Evolutionary conservation across 2,329 filamentous ascomycete species (phyloP), one percentile per base, ranked within the genome.

Genomic region (Alternaria novae-zelandiae): DNA sequence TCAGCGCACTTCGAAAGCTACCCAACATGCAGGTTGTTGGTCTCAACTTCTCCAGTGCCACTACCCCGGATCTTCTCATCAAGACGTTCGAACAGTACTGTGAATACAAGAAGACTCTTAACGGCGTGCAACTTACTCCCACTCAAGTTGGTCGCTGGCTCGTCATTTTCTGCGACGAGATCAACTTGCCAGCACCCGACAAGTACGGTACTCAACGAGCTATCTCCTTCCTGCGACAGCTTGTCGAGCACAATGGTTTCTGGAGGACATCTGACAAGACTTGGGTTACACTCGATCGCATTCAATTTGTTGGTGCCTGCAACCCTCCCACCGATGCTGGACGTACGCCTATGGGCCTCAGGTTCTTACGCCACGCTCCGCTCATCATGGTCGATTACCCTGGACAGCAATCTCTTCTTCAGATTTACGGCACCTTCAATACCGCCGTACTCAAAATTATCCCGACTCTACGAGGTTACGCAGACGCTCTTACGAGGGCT

Each of bases 61-160:
- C 96, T 0, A 99, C 96, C 0, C 96, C 96, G 1, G 96, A 99
- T 80, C 88, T 99, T 26, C 88, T 99, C 66, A 94, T 99, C 84
- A 99, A 99, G 86, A 99, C 96, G 0, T 97, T 99, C 71, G 96
- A 99, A 82, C 96, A 99, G 79, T 97, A 99, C 81, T 99, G 96
- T 82, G 96, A 99, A 82, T 99, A 99, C 83, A 96, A 95, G 85
- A 99, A 99, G 87, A 98, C 96, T 0, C 84, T 98, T 51, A 98
- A 96, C 77, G 96, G 96, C 45, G 94, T 98, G 20, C 91, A 97
- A 74, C 91, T 99, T 69, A 97, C 95, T 23, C 96, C 96, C 0
- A 97, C 91, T 7, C 96, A 99, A 79, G 97, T 99, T 72, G 96
- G 96, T 21, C 91, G 95, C 71, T 99, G 96, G 96, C 87, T 99